phyloP scores from a whole-genome alignment of 345 rosid species.

The Hibiscus trionum region DNA sequence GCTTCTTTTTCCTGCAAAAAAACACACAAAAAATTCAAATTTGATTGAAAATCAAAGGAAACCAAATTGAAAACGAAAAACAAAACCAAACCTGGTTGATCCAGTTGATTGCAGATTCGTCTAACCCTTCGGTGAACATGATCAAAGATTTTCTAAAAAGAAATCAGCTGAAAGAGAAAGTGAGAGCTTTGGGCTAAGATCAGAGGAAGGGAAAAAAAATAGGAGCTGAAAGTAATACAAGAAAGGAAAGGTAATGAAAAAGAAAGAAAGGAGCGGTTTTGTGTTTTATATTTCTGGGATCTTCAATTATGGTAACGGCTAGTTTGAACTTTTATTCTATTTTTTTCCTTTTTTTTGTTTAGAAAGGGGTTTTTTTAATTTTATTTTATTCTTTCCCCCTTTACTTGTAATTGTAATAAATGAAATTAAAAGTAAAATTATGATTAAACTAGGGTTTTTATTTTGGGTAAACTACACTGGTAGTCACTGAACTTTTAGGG shows the following conservation, averaged over 20 bases:
- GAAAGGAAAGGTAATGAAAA: not conserved
- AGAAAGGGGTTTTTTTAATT: not conserved
- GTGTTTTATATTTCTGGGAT: not conserved
- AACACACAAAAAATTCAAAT: not conserved
- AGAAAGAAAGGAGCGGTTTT: conserved; percentile 21
- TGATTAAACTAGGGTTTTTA: no score
- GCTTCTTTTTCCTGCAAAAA: conserved; percentile 30
- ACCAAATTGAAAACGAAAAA: not conserved
- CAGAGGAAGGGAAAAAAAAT: not conserved
- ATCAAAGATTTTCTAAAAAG: not conserved
- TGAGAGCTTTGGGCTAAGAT: conserved; percentile 1
- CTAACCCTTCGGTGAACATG: conserved; percentile 66
- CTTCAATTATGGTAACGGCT: conserved; percentile 50
- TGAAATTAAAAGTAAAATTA: not conserved
- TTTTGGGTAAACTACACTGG: no score
- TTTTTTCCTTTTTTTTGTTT: not conserved
- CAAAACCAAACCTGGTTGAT: conserved; percentile 46
- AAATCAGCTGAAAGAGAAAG: not conserved
- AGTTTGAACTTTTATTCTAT: conserved; percentile 24
- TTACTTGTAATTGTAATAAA: not conserved
- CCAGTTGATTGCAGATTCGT: conserved; percentile 66
- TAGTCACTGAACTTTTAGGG: no score
- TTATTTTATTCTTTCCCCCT: not conserved
- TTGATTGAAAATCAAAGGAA: not conserved
- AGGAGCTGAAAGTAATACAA: not conserved